Base-by-base conservation (phyloP, 202 grass and related monocot genomes). In the Brachypodium distachyon region DNA sequence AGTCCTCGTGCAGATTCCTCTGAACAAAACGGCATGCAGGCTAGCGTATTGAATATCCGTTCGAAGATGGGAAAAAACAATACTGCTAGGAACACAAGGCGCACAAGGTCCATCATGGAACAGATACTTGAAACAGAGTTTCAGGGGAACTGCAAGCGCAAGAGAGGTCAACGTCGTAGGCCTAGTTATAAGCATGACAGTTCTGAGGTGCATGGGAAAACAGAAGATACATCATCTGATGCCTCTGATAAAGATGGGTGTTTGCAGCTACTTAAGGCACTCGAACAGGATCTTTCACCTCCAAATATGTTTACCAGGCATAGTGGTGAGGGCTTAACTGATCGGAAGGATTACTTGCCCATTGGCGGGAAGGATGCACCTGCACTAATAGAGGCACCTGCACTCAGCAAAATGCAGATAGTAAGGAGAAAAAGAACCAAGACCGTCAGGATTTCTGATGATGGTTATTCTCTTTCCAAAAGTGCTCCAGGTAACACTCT, bases 221-320 rank as follows among this genome's bases (percentile, higher is more conserved):
- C 27, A 42, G 83, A 90, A 75, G 60, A 61, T 34, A 90, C 86
- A 55, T 57, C 60, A 73, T 81, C 71, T 76, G 82, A 71, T 72
- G 60, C 42, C 53, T 71, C 73, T 81, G 64, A 38, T 77, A 57
- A 51, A 84, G 77, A 88, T 72, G 86, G 81, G 25, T 88, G 77
- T 59, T 84, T 84, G 65, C 77, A 81, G 71, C 77, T 88, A 48
- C 63, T 88, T 84, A 63, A 84, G 86, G 86, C 81, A 72, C 71
- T 84, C 7, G 86, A 84, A 72, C 81, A 88, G 42, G 64, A 88
- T 66, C 77, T 88, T 70, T 77, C 86, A 72, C 13, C 81, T 64
- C 54, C 12, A 71, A 72, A 59, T 67, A 18, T 58, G 11, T 67
- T 42, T 51, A 17, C 26, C 46, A 14, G 9, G 43, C 55, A 66